Conservation (phyloP, 2,329 filamentous ascomycete genomes). For the Pseudophaeomoniella oleicola region DNA sequence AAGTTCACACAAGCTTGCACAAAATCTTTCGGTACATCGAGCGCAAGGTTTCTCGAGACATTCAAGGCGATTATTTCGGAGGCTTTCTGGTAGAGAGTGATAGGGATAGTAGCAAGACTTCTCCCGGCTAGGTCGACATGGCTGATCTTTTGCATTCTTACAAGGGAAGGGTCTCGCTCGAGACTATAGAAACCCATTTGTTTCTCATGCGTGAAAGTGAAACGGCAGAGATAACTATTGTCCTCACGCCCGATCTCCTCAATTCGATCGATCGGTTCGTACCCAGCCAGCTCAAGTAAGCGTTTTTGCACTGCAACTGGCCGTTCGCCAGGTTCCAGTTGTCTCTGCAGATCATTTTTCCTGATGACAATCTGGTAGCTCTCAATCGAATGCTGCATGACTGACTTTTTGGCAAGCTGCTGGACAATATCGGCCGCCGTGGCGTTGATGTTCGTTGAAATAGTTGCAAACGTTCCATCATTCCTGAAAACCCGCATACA, state of each 20-base stretch:
- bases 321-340: conserved; percentile 63
- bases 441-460: conserved; percentile 70
- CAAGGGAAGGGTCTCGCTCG: conserved; percentile 64
- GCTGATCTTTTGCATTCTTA: conserved; percentile 77
- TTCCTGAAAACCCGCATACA: conserved; percentile 92
- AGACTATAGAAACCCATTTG: conserved; percentile 66
- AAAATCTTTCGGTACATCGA: conserved; percentile 91
- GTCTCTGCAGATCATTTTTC: conserved; percentile 77
- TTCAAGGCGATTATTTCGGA: conserved; percentile 90
- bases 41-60: conserved; percentile 76
- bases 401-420: conserved; percentile 90
- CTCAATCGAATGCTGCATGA: conserved; percentile 73
- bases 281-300: conserved; percentile 81
- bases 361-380: conserved; percentile 94
- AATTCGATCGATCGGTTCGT: conserved; percentile 69
- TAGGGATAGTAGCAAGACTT: conserved; percentile 88
- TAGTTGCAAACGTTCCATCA: conserved; percentile 85
- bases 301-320: conserved; percentile 85
- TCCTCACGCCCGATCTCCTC: conserved; percentile 93
- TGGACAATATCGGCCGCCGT: conserved; percentile 75
- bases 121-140: conserved; percentile 83
- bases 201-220: conserved; percentile 83
- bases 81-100: conserved; percentile 81
- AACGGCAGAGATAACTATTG: conserved; percentile 91
- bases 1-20: conserved; percentile 85